A percentile compares a stretch with the other conserved stretches of the same genome.
phyloP scores from a whole-genome alignment of 2,329 filamentous ascomycete species.

The Cordyceps fumosorosea region DNA sequence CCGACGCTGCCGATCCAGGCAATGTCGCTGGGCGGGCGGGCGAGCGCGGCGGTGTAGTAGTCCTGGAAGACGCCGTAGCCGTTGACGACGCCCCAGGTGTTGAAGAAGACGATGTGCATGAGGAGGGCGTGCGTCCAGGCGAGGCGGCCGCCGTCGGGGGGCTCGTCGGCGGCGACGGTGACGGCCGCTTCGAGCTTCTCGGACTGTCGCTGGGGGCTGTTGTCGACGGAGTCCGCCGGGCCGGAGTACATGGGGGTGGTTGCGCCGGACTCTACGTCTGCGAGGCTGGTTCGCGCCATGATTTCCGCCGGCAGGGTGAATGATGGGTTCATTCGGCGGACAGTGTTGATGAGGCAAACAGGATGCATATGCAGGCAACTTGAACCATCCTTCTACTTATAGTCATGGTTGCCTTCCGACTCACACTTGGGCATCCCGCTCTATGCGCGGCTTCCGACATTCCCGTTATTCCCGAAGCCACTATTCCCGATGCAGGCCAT shows the following conservation, averaged over 20 bases:
- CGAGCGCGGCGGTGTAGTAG: constrained; percentile 33
- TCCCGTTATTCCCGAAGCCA: not conserved
- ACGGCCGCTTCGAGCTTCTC: not conserved
- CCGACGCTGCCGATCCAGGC: constrained; percentile 41
- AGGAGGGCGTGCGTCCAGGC: constrained; percentile 28
- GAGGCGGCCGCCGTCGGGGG: constrained; percentile 15
- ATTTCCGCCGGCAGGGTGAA: not conserved
- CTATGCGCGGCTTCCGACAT: constrained; percentile 2
- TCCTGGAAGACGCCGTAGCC: constrained; percentile 39
- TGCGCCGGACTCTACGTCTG: constrained; percentile 2
- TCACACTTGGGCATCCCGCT: not conserved
- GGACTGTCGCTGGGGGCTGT: not conserved
- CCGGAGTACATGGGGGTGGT: not conserved
- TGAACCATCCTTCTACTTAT: not conserved
- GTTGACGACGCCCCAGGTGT: constrained; percentile 41
- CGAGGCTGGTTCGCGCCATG: not conserved
- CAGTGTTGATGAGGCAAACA: not conserved
- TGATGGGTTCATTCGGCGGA: not conserved
- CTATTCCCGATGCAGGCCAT: constrained; percentile 7
- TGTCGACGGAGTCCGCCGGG: not conserved
- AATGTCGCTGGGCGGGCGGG: constrained; percentile 29
- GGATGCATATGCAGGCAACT: not conserved
- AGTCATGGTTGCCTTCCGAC: not conserved
- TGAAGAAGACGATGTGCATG: constrained; percentile 35
- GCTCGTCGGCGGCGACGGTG: not conserved